Evolutionary conservation across 2,329 filamentous ascomycete genomes (phyloP), one percentile per base, ranked within the genome.

Genomic region (Elsinoe ampelina): DNA sequence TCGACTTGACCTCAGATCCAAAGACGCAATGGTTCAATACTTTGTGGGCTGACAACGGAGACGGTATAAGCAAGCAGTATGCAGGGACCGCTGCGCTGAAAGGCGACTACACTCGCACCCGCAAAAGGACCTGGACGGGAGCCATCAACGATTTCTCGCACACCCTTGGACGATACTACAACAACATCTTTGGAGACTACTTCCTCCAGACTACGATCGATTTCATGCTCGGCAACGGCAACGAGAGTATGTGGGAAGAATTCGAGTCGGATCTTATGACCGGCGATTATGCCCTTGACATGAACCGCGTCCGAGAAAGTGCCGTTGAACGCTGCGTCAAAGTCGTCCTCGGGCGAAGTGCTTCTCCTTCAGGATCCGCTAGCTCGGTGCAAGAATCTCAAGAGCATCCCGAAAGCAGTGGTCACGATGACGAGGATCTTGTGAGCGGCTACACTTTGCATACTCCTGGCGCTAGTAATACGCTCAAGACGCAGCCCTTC

Each of bases 31-130:
- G 92, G 90, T 97, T 97, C 75, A 97, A 98, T 70, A 90, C 83
- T 0, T 76, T 97, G 0, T 98, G 93, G 92, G 93, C 93, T 0
- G 93, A 98, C 68, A 98, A 98, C 63, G 93, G 93, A 12, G 93
- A 98, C 70, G 89, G 91, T 0, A 89, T 97, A 57, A 95, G 89
- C 0, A 90, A 91, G 63, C 92, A 96, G 69, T 98, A 98, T 70
- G 90, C 93, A 1, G 95, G 90, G 8, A 97, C 93, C 0, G 89
- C 90, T 1, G 93, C 93, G 0, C 82, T 98, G 72, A 98, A 98
- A 68, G 93, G 93, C 7, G 93, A 98, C 70, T 98, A 92, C 67
- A 98, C 93, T 1, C 81, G 93, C 43, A 96, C 91, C 2, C 80
- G 85, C 58, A 95, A 95, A 72, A 82, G 93, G 45, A 87, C 97